A percentile compares a stretch with the other conserved stretches of the same genome.
Evolutionary conservation across 768 basidiomycete genomes (phyloP).

Genomic region (Phanerodontia chrysosporium): DNA sequence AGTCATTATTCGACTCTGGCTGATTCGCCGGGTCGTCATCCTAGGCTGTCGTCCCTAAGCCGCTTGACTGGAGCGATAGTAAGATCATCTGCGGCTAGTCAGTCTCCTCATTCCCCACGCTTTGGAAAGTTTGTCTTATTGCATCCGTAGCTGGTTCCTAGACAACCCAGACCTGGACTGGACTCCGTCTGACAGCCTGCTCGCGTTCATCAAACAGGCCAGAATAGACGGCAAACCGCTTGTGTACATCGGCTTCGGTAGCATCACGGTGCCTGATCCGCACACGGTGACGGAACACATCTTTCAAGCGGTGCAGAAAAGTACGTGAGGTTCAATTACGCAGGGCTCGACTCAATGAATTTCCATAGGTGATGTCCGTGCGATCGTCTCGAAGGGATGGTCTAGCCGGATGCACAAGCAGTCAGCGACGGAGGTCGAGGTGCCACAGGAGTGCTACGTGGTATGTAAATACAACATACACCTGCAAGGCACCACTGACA

Average conservation of each 20-base stretch:
- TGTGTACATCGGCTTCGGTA: slow-evolving; percentile 71
- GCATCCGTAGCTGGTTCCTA: slow-evolving; percentile 64
- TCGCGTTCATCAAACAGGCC: slow-evolving; percentile 54
- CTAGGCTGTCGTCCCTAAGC: slow-evolving; percentile 57
- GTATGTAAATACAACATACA: slow-evolving; percentile 19
- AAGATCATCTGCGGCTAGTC: slow-evolving; percentile 55
- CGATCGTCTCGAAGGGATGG: slow-evolving; percentile 69
- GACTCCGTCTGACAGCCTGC: slow-evolving; percentile 45
- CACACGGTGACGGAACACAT: slow-evolving; percentile 50
- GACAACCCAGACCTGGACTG: slow-evolving; percentile 59
- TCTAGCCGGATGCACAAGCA: slow-evolving; percentile 48
- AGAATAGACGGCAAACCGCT: slow-evolving; percentile 50
- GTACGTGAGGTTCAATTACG: slow-evolving; percentile 29
- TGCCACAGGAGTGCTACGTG: slow-evolving; percentile 50
- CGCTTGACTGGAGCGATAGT: slow-evolving; percentile 65
- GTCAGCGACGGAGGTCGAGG: slow-evolving; percentile 36
- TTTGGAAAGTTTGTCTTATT: no score
- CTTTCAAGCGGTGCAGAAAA: slow-evolving; percentile 55
- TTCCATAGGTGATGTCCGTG: slow-evolving; percentile 50
- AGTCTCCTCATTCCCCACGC: no score
- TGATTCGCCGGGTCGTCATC: not conserved
- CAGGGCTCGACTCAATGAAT: not conserved
- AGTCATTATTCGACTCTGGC: no score
- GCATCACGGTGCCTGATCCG: slow-evolving; percentile 62
- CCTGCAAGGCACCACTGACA: slow-evolving; percentile 12